Evolutionary conservation across 2,329 filamentous ascomycete genomes (phyloP).

Genomic region (Diaporthe sp.): DNA sequence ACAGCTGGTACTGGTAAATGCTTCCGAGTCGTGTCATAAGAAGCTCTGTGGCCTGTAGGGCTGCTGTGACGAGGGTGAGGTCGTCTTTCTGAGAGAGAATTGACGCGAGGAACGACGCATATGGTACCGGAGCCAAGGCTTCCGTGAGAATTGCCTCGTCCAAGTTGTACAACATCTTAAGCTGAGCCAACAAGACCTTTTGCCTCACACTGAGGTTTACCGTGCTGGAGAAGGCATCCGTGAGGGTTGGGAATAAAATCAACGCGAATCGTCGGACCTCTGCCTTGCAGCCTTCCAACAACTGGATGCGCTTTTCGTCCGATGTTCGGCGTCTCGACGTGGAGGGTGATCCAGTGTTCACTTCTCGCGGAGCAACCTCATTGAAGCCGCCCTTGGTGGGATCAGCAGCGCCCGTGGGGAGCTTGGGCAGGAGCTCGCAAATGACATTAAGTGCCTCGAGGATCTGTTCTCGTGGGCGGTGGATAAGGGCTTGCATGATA

Average conservation of each 20-base stretch:
- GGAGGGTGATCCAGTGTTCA: constrained; percentile 52
- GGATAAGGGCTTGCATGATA: constrained; percentile 98
- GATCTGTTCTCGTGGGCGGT: constrained; percentile 93
- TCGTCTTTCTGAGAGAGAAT: constrained; percentile 97
- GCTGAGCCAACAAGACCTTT: constrained; percentile 93
- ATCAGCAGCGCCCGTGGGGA: constrained; percentile 65
- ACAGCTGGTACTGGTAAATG: constrained; percentile 96
- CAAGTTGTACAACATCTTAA: constrained; percentile 98
- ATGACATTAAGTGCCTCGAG: constrained; percentile 98
- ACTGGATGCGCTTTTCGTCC: constrained; percentile 83
- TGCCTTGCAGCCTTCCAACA: constrained; percentile 83
- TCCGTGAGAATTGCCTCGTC: constrained; percentile 86
- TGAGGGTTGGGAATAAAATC: constrained; percentile 93
- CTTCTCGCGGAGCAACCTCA: constrained; percentile 53
- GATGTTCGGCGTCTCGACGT: constrained; percentile 64
- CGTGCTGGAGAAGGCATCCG: constrained; percentile 96
- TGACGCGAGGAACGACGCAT: constrained; percentile 93
- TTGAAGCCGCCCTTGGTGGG: constrained; percentile 54
- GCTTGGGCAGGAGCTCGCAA: constrained; percentile 87
- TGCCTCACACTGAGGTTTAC: constrained; percentile 95
- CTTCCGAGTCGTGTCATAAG: constrained; percentile 84
- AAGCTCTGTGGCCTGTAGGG: constrained; percentile 89
- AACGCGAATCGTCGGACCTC: constrained; percentile 93
- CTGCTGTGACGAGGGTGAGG: constrained; percentile 84
- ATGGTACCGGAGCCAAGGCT: constrained; percentile 86